Evolutionary conservation across 73 alveolate species (phyloP), one percentile per base, ranked within the genome.

Genomic region (Paramecium pentaurelia): DNA sequence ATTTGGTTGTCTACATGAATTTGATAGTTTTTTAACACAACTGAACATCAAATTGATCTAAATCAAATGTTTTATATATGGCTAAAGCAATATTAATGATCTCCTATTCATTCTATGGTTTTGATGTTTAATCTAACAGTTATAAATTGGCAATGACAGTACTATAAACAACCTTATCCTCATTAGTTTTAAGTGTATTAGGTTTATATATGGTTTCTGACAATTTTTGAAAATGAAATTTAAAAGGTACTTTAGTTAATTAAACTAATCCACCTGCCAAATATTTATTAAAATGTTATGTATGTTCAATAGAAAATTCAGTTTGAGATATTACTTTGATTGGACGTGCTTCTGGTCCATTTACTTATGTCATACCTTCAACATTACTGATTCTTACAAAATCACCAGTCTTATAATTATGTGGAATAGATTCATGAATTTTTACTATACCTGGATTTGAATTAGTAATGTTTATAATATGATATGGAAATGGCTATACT

Each of bases 281-380:
- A 47, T 80, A 80, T 27, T 80, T 42, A 27, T 47, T 47, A 25
- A 6, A 80, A 32, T 80, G 32, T 22, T 42, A 10, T 5, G 91
- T 80, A 25, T 80, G 42, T 80, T 80, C 91, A 32, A 80, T 80
- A 27, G 77, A 44, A 36, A 80, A 80, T 80, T 80, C n/a, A 10
- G 71, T 45, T 49, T 28, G 75, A 8, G 91, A 80, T 22, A 80
- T 42, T 28, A 80, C 77, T 80, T 80, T 80, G 30, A 80, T 80
- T 9, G 91, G 91, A 40, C 91, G 49, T 42, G 91, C 45, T 47
- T 80, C 91, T 14, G 47, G 47, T 28, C 91, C 91, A 45, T 80
- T 80, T n/a, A 80, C 75, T 80, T 80, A 42, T 11, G 91, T 80
- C 91, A 80, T 80, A 11, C 91, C 91, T 49, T 80, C 91, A 40